These are phyloP conservation scores for Lasiodiplodia citricola DNA, from an alignment of 2,329 filamentous ascomycete species.

Conservation along the genomic window DNA sequence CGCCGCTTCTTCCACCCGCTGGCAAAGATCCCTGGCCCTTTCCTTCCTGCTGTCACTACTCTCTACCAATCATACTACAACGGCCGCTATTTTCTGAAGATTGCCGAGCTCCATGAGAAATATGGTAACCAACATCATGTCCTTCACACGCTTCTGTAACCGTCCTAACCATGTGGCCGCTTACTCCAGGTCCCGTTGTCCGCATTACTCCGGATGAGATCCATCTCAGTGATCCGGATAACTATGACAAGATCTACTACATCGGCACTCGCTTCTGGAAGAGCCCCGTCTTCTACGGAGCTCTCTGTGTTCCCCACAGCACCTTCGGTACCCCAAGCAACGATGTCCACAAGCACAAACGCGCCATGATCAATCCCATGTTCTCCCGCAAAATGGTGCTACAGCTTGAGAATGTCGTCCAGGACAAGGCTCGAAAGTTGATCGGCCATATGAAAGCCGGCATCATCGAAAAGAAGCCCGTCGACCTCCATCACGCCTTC, in stretches of 20 bases:
- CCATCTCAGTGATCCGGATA: slow-evolving; percentile 28
- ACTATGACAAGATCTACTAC: slow-evolving; percentile 32
- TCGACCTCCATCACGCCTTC: slow-evolving; percentile 36
- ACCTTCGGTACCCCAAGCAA: slow-evolving; percentile 28
- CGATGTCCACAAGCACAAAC: slow-evolving; percentile 29
- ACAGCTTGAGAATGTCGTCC: slow-evolving; percentile 32
- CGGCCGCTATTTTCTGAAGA: slow-evolving; percentile 30
- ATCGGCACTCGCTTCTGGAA: slow-evolving; percentile 18
- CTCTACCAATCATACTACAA: slow-evolving; percentile 31
- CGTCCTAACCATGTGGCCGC: not conserved
- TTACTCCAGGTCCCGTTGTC: slow-evolving; percentile 28
- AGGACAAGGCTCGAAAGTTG: slow-evolving; percentile 34
- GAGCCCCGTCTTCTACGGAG: slow-evolving; percentile 26
- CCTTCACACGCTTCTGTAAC: not conserved
- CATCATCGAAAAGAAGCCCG: slow-evolving; percentile 27
- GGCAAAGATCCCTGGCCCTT: slow-evolving; percentile 27
- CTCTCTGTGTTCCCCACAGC: slow-evolving; percentile 28
- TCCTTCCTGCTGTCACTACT: slow-evolving; percentile 23
- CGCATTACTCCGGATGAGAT: slow-evolving; percentile 31
- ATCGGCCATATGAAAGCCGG: slow-evolving; percentile 25
- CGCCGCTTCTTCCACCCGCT: slow-evolving; percentile 28
- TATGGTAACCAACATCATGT: slow-evolving; percentile 23
- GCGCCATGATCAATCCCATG: slow-evolving; percentile 32
- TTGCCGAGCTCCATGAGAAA: slow-evolving; percentile 33
- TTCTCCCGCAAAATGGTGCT: slow-evolving; percentile 39